Evolutionary conservation across 805 yeast genomes (phyloP), one percentile per base, ranked within the genome.

Genomic region (Schizosaccharomyces cryophilus): DNA sequence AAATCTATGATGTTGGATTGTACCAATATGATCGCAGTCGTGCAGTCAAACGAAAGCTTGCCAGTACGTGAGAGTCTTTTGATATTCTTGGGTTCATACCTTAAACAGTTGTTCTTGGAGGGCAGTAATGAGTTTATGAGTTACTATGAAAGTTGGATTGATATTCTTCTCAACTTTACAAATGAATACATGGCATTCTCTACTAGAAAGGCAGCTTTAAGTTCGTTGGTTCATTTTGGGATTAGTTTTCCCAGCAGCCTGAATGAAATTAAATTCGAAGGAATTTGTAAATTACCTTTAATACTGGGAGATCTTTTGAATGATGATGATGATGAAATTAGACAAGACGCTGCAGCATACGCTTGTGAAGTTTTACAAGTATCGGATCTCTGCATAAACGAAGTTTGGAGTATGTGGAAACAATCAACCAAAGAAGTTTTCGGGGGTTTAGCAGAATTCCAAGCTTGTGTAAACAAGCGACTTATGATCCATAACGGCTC

Each of bases 321-420:
- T 61, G 95, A 87, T 69, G 95, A 86, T 66, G 90, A 84, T 65
- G 79, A 74, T 13, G 80, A 76, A 15, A 70, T 85, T 5, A 73
- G 94, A 62, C 69, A 70, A 0, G 19, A 65, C 1, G 77, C 85
- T 0, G 73, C 85, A 0, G 58, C 64, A 1, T 73, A 73, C 61
- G 67, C 81, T 19, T 67, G 75, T 1, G 45, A 62, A 3, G 62
- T 73, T 21, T 67, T 77, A 1, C 75, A 26, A 73, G 78, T 11
- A 67, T n/a, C 60, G 7, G 21, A 19, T 26, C 35, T 47, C 13
- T 38, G 40, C 19, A n/a, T 35, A 19, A 17, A 15, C 5, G 45
- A 45, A 21, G 47, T 19, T 21, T 21, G 42, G 31, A 40, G 35
- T 13, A 11, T 26, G 19, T 40, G 47, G 47, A 60, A 31, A 19